Percentiles rank a stretch among this genome's conserved stretches.
Evolutionary conservation across 2,329 filamentous ascomycete genomes (phyloP).

Genomic region (Colletotrichum paranaense): DNA sequence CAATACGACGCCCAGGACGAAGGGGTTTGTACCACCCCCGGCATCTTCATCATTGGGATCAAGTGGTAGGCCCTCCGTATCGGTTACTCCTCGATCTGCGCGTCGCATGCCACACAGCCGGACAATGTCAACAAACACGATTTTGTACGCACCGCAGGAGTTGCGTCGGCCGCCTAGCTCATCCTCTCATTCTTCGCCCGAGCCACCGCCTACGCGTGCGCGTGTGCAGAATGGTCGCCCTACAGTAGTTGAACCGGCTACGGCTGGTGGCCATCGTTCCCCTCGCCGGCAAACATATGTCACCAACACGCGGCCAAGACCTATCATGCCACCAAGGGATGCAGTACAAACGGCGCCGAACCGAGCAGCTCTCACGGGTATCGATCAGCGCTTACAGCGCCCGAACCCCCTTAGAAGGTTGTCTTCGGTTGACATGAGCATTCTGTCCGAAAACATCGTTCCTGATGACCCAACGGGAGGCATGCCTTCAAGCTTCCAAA

Average conservation of each 20-base stretch:
- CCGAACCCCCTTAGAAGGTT: constrained; percentile 53
- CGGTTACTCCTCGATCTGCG: constrained; percentile 47
- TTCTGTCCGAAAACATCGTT: constrained; percentile 78
- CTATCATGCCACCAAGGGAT: constrained; percentile 64
- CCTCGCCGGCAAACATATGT: constrained; percentile 58
- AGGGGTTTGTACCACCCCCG: constrained; percentile 47
- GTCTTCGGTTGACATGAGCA: constrained; percentile 77
- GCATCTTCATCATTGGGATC: constrained; percentile 47
- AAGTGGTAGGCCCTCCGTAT: constrained; percentile 34
- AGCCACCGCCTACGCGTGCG: constrained; percentile 42
- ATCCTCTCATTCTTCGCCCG: constrained; percentile 55
- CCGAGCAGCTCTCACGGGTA: constrained; percentile 63
- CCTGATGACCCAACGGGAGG: constrained; percentile 71
- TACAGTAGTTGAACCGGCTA: constrained; percentile 49
- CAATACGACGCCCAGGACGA: constrained; percentile 57
- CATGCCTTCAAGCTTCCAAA: constrained; percentile 82
- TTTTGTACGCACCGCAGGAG: constrained; percentile 80
- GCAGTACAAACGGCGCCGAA: constrained; percentile 68
- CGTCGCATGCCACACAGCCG: constrained; percentile 70
- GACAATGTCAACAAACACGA: constrained; percentile 84
- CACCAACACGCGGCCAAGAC: constrained; percentile 64
- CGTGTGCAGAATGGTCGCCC: constrained; percentile 39
- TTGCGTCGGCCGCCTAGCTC: constrained; percentile 49
- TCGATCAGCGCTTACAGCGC: constrained; percentile 56
- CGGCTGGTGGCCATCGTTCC: constrained; percentile 54